Base-by-base conservation (phyloP, 2,329 filamentous ascomycete genomes). In the Periconia sp. region DNA sequence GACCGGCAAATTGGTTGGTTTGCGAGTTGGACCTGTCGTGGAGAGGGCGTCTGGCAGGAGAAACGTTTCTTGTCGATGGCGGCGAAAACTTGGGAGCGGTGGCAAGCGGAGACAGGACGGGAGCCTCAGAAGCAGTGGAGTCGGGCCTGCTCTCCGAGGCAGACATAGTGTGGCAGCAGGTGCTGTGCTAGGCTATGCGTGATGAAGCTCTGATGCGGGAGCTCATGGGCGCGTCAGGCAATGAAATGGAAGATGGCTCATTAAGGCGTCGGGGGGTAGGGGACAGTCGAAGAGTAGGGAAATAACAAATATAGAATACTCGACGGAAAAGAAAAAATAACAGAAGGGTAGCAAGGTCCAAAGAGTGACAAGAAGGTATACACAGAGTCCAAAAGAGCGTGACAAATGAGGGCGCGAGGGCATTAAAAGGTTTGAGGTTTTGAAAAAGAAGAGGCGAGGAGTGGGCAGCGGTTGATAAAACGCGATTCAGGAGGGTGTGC, bases 11-110 rank as follows among this genome's bases (percentile, higher is more conserved):
- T 41, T 69, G 68, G 61, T 74, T 76, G 59, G 66, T 60, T 35
- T 71, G 69, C 47, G 70, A 71, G 47, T 71, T 65, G 30, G 73
- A 74, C 42, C 69, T 67, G 45, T 76, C 70, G 58, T 74, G 73
- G 33, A 75, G 69, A 49, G 73, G 69, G 20, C 64, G 63, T 45
- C 73, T 65, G 51, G 58, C 51, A 47, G 72, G 69, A 51, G 72
- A 73, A 33, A 64, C 57, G 53, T 63, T 65, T 59, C 60, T 64
- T 42, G 64, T 66, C n/a, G 59, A 59, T 10, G 69, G 64, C 49
- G 66, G 72, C 31, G 61, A 64, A 35, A 70, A 64, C 37, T 59
- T 70, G 35, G 71, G 69, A 46, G 65, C 64, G 57, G 62, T 62
- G 11, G 64, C 56, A 43, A 70, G 59, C 30, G 63, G 62, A 31